Base-by-base conservation (phyloP, 495 filamentous ascomycete species). In the Terfezia boudieri region DNA sequence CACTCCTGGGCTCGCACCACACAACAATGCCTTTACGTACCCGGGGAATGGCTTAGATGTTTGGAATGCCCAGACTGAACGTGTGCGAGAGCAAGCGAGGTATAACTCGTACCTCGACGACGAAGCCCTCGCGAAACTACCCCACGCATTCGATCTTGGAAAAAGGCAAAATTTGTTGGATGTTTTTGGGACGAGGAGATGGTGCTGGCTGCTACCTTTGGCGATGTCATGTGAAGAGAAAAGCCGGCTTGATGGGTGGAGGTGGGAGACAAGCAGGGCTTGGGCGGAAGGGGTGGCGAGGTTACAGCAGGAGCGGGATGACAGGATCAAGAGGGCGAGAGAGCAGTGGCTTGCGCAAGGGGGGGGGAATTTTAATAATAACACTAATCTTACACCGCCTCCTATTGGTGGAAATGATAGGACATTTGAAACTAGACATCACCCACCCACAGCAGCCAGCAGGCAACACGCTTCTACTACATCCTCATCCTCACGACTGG, bases 91-190 rank as follows among this genome's bases (percentile, higher is more conserved):
- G 0, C 64, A 72, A 50, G 81, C 84, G 36, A 76, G 87, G 53
- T 94, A 96, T 66, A 76, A 89, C 59, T 74, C 81, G 41, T 96
- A 95, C 66, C 75, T 95, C 26, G 81, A 93, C 63, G 85, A 95
- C 62, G 74, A 84, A 63, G 85, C 92, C 60, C 81, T 77, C 36
- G 79, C 84, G 57, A 84, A 83, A 59, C 74, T 95, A 46, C 90
- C 90, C 2, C 85, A 85, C 62, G 88, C 92, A 11, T 98, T 98
- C 61, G 82, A 98, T 60, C 77, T 90, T 22, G 90, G 92, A 55
- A 79, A 78, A 71, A 72, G 71, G 37, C 73, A 73, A 11, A 98
- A 98, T 61, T 69, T 96, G n/a, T 58, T 70, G 4, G 81, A 90
- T 64, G 73, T 98, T 10, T 93, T 98, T 58, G 90, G 90, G 0